Conservation (phyloP, 169 alveolate genomes). For the Pseudocohnilembus persalinus region DNA sequence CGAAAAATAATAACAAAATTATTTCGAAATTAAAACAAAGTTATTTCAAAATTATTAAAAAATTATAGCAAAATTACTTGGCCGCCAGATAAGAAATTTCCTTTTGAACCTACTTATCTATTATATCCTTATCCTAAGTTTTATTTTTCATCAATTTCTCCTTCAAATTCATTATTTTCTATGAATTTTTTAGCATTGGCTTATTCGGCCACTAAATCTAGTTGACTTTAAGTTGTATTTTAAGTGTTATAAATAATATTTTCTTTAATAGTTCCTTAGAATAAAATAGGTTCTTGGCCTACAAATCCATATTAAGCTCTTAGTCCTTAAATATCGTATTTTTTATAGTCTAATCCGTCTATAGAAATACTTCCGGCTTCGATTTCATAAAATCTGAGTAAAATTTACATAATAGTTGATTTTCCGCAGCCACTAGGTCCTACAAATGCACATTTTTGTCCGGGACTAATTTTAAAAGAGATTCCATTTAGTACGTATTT, state of each 20-base stretch:
- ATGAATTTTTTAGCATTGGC: constrained; percentile 34
- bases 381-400: constrained; percentile 80
- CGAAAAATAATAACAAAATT: too few species aligned
- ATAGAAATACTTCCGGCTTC: constrained; percentile 68
- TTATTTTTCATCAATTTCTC: background rate
- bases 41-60: too few species aligned
- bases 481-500: constrained; percentile 50
- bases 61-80: too few species aligned
- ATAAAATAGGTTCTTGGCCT: constrained; percentile 89
- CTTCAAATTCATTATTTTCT: constrained; percentile 16
- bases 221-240: constrained; percentile 8
- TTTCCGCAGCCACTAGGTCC: constrained; percentile 93
- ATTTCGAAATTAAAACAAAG: too few species aligned
- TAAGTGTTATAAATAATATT: constrained; percentile 75
- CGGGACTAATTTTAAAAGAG: constrained; percentile 52
- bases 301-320: constrained; percentile 83
- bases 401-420: constrained; percentile 81
- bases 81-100: constrained; percentile 46
- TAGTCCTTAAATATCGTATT: constrained; percentile 56
- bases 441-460: constrained; percentile 85
- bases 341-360: constrained; percentile 73
- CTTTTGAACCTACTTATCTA: constrained; percentile 42
- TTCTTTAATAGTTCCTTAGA: constrained; percentile 84
- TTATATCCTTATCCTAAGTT: constrained; percentile 36
- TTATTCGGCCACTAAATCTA: constrained; percentile 29